Evolutionary conservation across 306 rosid genomes (phyloP).

Genomic region (Leucaena leucocephala): DNA sequence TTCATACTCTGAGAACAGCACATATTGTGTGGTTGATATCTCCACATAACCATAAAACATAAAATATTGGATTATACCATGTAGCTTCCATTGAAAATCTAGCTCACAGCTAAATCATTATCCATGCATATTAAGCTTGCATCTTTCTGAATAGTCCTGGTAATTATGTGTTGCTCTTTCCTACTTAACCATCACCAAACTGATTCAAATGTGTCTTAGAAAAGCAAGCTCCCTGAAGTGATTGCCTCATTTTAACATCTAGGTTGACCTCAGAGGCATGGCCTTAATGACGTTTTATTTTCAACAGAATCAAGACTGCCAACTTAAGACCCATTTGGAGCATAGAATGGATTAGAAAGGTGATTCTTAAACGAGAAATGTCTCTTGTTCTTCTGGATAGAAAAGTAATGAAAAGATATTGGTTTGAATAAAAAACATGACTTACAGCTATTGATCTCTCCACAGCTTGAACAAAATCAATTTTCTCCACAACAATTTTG

Average conservation of each 20-base stretch:
- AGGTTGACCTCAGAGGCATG: neutral
- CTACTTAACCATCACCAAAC: neutral
- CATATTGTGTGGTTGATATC: neutral
- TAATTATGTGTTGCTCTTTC: neutral
- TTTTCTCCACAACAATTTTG: conserved; percentile 81
- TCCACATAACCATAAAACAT: neutral
- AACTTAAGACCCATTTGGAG: neutral
- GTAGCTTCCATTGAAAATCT: conserved; percentile 1
- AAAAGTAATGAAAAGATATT: neutral
- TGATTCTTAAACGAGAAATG: neutral
- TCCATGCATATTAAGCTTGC: neutral
- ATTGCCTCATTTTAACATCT: neutral
- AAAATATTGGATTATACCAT: neutral
- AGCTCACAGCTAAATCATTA: neutral
- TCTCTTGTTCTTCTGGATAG: neutral
- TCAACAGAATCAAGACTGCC: neutral
- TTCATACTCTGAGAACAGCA: neutral
- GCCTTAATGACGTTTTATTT: neutral
- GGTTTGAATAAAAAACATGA: conserved; percentile 26
- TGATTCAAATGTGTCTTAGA: neutral
- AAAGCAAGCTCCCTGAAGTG: neutral
- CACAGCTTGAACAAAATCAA: conserved; percentile 88
- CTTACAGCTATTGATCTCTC: conserved; percentile 96
- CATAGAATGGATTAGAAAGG: neutral
- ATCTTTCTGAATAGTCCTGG: neutral